Evolutionary conservation across 345 rosid species (phyloP).

Genomic region (Psidium friedrichsthalianum): DNA sequence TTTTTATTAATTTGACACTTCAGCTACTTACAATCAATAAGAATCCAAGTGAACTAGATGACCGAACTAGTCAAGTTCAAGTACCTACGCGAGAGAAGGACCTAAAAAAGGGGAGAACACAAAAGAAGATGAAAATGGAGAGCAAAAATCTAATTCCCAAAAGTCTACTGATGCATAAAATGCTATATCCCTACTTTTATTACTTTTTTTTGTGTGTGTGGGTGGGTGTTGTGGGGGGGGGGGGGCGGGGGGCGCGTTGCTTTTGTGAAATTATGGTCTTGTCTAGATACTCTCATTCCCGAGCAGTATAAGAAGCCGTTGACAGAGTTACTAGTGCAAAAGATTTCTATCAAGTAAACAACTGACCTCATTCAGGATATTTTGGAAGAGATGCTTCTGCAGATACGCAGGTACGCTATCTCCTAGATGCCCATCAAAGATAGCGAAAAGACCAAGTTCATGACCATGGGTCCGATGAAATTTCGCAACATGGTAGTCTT

Average conservation of each 20-base stretch:
- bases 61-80: background rate
- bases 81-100: background rate
- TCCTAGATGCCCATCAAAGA: conserved; percentile 69
- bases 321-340: background rate
- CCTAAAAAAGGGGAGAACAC: background rate
- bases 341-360: background rate
- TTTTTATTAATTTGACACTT: background rate
- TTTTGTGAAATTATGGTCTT: background rate
- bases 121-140: background rate
- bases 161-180: background rate
- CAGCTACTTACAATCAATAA: background rate
- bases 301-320: background rate
- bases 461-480: conserved; percentile 27
- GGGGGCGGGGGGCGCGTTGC: background rate
- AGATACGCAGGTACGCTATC: conserved; percentile 66
- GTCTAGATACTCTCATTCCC: background rate
- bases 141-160: background rate
- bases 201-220: too few species aligned
- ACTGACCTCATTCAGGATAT: conserved; percentile 52
- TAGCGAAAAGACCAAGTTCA: conserved; percentile 63
- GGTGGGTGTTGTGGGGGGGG: background rate
- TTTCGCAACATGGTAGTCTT: conserved; percentile 66
- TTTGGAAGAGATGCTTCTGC: conserved; percentile 49
- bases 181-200: background rate
- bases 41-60: background rate